Evolutionary conservation across 169 alveolate species (phyloP).

Genomic region (Plasmodium fragile): DNA sequence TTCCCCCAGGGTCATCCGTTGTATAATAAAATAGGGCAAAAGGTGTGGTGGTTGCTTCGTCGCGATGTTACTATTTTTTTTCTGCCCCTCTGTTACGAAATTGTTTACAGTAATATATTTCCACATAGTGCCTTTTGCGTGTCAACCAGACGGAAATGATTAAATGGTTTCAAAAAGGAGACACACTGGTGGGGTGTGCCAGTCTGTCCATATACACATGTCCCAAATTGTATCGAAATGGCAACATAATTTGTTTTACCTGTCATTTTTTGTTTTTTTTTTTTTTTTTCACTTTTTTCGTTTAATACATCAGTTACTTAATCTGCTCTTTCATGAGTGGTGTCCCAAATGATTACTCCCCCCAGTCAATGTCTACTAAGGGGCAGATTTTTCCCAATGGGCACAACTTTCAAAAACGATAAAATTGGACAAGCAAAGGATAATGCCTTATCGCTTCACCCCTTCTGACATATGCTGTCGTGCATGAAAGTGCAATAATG

Average conservation of each 20-base stretch:
- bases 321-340: not conserved
- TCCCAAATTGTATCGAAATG: not conserved
- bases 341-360: not conserved
- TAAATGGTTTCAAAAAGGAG: not conserved
- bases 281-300: not conserved
- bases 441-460: not conserved
- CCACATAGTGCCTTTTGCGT: not conserved
- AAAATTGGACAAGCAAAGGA: not conserved
- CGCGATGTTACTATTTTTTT: not conserved
- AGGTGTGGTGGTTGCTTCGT: not conserved
- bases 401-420: not conserved
- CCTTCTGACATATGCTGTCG: not conserved
- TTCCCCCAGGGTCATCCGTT: not conserved
- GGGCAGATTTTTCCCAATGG: not conserved
- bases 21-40: not conserved
- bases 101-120: not conserved
- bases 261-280: not conserved
- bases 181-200: not conserved
- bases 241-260: not conserved
- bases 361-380: not conserved
- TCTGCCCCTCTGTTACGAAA: not conserved
- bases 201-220: not conserved
- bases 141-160: not conserved
- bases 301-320: not conserved
- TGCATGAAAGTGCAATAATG: not conserved